Evolutionary conservation across 176 grass and related monocot genomes (phyloP).

Genomic region (Aechmea fasciata): DNA sequence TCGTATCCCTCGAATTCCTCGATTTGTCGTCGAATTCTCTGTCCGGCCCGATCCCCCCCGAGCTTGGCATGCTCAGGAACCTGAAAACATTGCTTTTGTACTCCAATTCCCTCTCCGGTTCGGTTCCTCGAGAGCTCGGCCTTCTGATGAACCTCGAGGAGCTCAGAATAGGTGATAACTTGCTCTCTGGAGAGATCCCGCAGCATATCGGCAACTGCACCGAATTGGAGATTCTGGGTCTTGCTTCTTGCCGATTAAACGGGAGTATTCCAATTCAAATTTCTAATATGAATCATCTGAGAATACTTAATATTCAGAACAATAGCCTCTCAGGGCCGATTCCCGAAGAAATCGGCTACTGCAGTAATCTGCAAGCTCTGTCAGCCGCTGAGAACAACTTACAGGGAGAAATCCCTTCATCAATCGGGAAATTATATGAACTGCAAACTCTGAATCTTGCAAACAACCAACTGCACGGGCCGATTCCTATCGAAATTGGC

Average conservation of each 20-base stretch:
- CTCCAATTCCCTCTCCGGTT: slow-evolving; percentile 67
- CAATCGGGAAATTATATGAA: slow-evolving; percentile 33
- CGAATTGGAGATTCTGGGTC: slow-evolving; percentile 46
- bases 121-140: slow-evolving; percentile 61
- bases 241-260: slow-evolving; percentile 58
- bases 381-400: slow-evolving; percentile 49
- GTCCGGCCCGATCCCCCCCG: slow-evolving; percentile 46
- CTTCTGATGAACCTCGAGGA: slow-evolving; percentile 51
- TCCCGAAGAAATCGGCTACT: slow-evolving; percentile 44
- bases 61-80: slow-evolving; percentile 52
- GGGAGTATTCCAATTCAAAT: slow-evolving; percentile 54
- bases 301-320: slow-evolving; percentile 45
- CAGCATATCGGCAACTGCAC: slow-evolving; percentile 53
- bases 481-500: slow-evolving; percentile 40
- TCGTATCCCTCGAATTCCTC: slow-evolving; percentile 46
- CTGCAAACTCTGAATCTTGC: slow-evolving; percentile 62
- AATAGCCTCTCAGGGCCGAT: slow-evolving; percentile 54
- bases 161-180: slow-evolving; percentile 76
- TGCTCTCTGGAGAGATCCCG: slow-evolving; percentile 61
- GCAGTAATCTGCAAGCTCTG: slow-evolving; percentile 33
- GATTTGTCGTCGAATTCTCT: slow-evolving; percentile 84
- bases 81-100: slow-evolving; percentile 63
- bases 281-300: slow-evolving; percentile 42
- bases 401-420: slow-evolving; percentile 44
- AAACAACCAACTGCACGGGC: slow-evolving; percentile 47